Evolutionary conservation across 2,329 filamentous ascomycete genomes (phyloP).

Genomic region (Trichoderma semiorbis): DNA sequence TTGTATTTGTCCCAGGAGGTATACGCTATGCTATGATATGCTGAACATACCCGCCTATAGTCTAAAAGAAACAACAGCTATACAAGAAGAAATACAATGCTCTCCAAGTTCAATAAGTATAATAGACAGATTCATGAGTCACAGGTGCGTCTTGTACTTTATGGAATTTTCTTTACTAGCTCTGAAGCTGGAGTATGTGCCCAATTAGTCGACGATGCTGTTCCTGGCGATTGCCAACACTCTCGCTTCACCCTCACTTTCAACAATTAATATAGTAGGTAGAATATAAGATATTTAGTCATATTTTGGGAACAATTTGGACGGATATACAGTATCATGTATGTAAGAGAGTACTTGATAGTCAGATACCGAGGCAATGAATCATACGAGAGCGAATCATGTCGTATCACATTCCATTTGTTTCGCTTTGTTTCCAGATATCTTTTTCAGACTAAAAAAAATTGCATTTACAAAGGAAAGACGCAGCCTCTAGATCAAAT

Average conservation of each 20-base stretch:
- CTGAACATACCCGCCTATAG: neutral
- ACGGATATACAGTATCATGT: neutral
- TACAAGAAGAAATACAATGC: neutral
- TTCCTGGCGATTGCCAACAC: neutral
- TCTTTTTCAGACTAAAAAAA: neutral
- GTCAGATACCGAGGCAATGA: neutral
- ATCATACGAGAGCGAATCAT: neutral
- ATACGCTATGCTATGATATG: neutral
- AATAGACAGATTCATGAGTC: neutral
- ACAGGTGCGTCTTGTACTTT: neutral
- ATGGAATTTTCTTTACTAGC: neutral
- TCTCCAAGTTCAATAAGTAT: neutral
- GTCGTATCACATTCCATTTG: neutral
- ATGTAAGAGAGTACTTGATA: neutral
- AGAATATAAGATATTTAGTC: neutral
- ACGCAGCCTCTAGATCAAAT: neutral
- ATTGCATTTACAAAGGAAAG: neutral
- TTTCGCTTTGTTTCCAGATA: neutral
- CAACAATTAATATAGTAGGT: neutral
- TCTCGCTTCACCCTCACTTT: neutral
- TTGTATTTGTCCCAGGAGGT: neutral
- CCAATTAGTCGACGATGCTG: neutral
- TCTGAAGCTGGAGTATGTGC: neutral
- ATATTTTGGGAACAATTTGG: neutral
- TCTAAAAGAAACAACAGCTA: neutral